Conservation (phyloP, 2,329 filamentous ascomycete species). For the Ophiostoma ulmi region DNA sequence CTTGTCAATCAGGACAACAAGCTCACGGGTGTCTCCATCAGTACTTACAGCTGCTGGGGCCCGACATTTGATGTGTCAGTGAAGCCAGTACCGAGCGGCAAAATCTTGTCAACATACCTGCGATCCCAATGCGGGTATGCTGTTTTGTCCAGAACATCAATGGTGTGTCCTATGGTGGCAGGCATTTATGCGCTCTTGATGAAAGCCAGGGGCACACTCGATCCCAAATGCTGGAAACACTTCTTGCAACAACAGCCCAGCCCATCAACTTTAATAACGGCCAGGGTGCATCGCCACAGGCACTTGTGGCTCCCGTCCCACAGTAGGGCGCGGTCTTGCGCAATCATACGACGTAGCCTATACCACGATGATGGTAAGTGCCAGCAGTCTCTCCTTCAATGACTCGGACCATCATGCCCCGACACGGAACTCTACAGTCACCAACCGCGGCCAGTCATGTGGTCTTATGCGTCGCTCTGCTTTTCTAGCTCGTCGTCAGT, state of each 20-base stretch:
- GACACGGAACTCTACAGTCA: background rate
- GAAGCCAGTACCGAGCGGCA: background rate
- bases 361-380: background rate
- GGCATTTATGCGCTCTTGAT: background rate
- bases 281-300: background rate
- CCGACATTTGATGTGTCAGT: background rate
- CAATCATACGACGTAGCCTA: background rate
- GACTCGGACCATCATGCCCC: background rate
- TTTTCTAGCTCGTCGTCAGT: background rate
- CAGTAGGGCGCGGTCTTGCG: background rate
- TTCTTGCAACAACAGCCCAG: background rate
- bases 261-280: background rate
- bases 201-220: background rate
- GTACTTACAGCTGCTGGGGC: constrained; percentile 5
- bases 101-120: constrained; percentile 2
- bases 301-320: background rate
- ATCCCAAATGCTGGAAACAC: background rate
- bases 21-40: background rate
- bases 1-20: background rate
- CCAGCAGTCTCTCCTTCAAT: background rate
- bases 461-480: background rate
- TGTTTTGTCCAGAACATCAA: background rate
- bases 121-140: background rate
- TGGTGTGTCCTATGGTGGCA: background rate
- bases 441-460: background rate